phyloP scores from a whole-genome alignment of 192 early-diverging fungal species.

The Neocallimastix lanati region DNA sequence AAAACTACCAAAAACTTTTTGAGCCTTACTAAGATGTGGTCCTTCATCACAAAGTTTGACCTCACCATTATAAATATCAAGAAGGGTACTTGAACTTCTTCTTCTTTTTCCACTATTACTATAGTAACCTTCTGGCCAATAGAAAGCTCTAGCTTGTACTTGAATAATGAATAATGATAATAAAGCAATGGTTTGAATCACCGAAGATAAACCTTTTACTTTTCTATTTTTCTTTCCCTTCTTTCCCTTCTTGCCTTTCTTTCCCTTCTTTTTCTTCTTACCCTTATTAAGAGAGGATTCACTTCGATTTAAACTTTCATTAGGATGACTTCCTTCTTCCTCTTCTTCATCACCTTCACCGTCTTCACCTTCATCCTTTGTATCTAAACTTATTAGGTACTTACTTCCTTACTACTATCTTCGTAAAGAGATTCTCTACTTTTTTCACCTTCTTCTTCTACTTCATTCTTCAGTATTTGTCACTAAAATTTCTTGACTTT shows the following conservation, averaged over 20 bases:
- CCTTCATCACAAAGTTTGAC: neutral
- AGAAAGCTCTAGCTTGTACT: neutral
- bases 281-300: neutral
- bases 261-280: neutral
- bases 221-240: neutral
- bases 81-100: no score
- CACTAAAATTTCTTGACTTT: no score
- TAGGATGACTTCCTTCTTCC: neutral
- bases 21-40: neutral
- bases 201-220: neutral
- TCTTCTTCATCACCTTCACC: no score
- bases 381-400: neutral
- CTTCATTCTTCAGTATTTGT: no score
- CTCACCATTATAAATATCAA: no score
- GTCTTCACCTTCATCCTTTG: neutral
- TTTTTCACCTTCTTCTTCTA: neutral
- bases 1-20: conserved; percentile 9
- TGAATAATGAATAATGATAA: neutral
- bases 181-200: neutral
- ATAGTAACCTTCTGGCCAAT: neutral
- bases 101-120: no score
- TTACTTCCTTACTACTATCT: neutral
- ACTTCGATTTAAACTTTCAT: neutral
- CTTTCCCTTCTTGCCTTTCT: neutral
- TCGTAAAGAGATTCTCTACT: neutral